A percentile compares a stretch with the other conserved stretches of the same genome.
These are phyloP conservation scores for Epichloe gansuensis DNA, from an alignment of 2,329 filamentous ascomycete species.

Conservation along the genomic window DNA sequence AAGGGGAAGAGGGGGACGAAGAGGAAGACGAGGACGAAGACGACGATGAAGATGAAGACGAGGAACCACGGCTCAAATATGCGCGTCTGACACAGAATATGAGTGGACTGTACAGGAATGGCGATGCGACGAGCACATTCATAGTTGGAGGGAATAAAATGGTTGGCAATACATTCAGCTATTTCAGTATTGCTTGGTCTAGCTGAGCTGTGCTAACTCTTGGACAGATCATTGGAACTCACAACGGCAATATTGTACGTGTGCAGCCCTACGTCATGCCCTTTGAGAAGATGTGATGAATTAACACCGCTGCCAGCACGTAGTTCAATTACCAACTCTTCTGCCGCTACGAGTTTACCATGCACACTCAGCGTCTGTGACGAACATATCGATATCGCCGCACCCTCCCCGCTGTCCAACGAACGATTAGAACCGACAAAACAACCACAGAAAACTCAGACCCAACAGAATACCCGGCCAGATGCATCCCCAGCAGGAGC, in stretches of 20 bases:
- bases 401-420: conserved; percentile 48
- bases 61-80: conserved; percentile 92
- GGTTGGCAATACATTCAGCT: conserved; percentile 39
- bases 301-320: conserved; percentile 46
- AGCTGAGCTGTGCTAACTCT: conserved; percentile 10
- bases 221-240: conserved; percentile 73
- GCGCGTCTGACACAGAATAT: conserved; percentile 73
- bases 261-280: not conserved
- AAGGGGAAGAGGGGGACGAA: conserved; percentile 24
- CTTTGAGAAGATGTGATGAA: not conserved
- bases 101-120: conserved; percentile 76
- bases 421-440: conserved; percentile 29
- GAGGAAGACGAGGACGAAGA: conserved; percentile 50
- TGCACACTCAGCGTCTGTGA: conserved; percentile 85
- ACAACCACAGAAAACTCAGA: conserved; percentile 23
- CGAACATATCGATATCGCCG: conserved; percentile 80
- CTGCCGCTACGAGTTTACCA: conserved; percentile 77
- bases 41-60: conserved; percentile 74
- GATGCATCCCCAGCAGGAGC: conserved; percentile 35
- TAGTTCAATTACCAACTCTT: conserved; percentile 72
- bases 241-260: conserved; percentile 90
- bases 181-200: conserved; percentile 8
- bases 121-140: conserved; percentile 87
- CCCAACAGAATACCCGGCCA: conserved; percentile 19
- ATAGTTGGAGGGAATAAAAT: conserved; percentile 92